A percentile compares a stretch with the other conserved stretches of the same genome.
Evolutionary conservation across 495 filamentous ascomycete genomes (phyloP).

Genomic region (Penicillium roqueforti): DNA sequence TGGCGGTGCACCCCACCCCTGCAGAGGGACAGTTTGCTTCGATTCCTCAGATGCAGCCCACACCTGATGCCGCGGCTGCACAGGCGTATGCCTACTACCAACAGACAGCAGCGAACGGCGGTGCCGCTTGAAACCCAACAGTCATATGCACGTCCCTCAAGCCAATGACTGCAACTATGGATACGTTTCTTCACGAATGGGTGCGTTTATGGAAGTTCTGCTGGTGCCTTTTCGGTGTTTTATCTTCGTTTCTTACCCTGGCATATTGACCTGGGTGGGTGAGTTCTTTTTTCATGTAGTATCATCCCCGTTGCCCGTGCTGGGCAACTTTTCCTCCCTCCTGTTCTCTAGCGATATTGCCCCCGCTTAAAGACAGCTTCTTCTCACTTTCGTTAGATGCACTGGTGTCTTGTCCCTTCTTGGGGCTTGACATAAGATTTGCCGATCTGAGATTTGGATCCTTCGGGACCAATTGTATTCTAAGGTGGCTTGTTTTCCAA

Average conservation of each 20-base stretch:
- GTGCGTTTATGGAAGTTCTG: conserved; percentile 6
- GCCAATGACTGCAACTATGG: conserved; percentile 6
- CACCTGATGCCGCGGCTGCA: conserved; percentile 20
- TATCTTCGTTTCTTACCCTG: conserved; percentile 9
- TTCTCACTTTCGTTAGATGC: not conserved
- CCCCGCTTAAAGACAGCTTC: not conserved
- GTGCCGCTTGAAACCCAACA: not conserved
- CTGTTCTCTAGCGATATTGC: conserved; percentile 32
- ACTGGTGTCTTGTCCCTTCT: not conserved
- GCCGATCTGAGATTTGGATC: conserved; percentile 11
- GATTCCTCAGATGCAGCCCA: conserved; percentile 12
- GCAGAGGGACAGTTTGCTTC: conserved; percentile 14
- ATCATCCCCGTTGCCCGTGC: conserved; percentile 24
- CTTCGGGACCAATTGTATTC: conserved; percentile 17
- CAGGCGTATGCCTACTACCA: conserved; percentile 42
- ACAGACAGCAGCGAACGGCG: conserved; percentile 35
- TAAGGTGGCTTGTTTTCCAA: conserved; percentile 12
- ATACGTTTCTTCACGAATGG: conserved; percentile 13
- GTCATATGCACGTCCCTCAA: conserved; percentile 9
- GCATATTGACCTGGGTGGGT: conserved; percentile 20
- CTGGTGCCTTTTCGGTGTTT: conserved; percentile 1
- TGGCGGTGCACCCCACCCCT: conserved; percentile 13
- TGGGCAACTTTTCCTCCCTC: conserved; percentile 12
- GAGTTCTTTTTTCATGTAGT: conserved; percentile 28
- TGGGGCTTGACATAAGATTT: not conserved